Conservation (phyloP, 768 basidiomycete species). For the Termitomyces sp. region DNA sequence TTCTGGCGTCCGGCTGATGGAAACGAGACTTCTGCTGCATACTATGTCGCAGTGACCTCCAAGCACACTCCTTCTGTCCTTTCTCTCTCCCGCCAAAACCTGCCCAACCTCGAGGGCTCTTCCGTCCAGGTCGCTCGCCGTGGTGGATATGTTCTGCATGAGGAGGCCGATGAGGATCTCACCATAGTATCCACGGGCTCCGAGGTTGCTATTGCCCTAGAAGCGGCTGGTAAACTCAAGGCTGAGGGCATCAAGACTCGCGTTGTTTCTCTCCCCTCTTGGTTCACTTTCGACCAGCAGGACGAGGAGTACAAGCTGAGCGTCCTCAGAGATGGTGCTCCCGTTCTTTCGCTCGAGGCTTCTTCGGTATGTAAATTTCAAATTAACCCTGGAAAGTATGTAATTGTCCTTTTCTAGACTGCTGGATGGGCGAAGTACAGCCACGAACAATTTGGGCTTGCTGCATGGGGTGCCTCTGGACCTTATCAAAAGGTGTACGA, state of each 20-base stretch:
- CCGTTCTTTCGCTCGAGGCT: slow-evolving; percentile 87
- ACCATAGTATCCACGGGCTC: slow-evolving; percentile 88
- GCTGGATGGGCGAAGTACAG: slow-evolving; percentile 87
- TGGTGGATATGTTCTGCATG: slow-evolving; percentile 89
- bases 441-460: slow-evolving; percentile 81
- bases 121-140: slow-evolving; percentile 76
- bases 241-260: slow-evolving; percentile 76
- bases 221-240: slow-evolving; percentile 78
- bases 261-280: slow-evolving; percentile 85
- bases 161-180: slow-evolving; percentile 74
- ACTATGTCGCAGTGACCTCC: slow-evolving; percentile 72
- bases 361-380: slow-evolving; percentile 34
- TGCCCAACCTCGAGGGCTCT: slow-evolving; percentile 88
- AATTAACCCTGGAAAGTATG: slow-evolving; percentile 5
- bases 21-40: slow-evolving; percentile 95
- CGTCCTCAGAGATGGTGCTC: slow-evolving; percentile 85
- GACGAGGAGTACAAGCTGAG: slow-evolving; percentile 71
- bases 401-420: slow-evolving; percentile 33
- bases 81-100: slow-evolving; percentile 82
- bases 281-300: slow-evolving; percentile 85
- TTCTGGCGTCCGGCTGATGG: slow-evolving; percentile 95
- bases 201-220: slow-evolving; percentile 84
- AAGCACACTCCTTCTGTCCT: slow-evolving; percentile 77
- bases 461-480: slow-evolving; percentile 83
- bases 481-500: slow-evolving; percentile 90